Conservation (phyloP, 331 rosid genomes). For the Acacia concinna region DNA sequence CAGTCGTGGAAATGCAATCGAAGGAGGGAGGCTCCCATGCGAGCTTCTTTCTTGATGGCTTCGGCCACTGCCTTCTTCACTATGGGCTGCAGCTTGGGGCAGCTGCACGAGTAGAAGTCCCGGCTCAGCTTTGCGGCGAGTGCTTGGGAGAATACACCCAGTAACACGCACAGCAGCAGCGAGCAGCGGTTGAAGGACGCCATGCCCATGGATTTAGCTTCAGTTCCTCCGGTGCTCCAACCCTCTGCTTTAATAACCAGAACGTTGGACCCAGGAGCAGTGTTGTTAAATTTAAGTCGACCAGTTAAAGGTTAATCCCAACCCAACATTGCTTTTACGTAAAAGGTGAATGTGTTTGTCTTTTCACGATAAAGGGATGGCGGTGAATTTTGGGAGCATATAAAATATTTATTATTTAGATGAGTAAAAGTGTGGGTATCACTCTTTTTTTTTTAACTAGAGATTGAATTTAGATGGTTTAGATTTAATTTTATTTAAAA, state of each 20-base stretch:
- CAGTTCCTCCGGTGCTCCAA: background rate
- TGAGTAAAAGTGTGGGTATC: too few relatives aligned
- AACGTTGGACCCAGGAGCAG: background rate
- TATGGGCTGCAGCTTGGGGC: slow-evolving; percentile 40
- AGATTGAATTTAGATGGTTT: too few relatives aligned
- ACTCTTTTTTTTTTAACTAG: too few relatives aligned
- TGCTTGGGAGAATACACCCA: slow-evolving; percentile 21
- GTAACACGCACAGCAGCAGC: slow-evolving; percentile 19
- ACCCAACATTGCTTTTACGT: slow-evolving; percentile 27
- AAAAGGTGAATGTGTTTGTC: background rate
- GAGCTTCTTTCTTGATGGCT: slow-evolving; percentile 42
- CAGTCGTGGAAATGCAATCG: slow-evolving; percentile 60
- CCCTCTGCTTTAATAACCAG: slow-evolving; percentile 25
- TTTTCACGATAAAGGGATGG: slow-evolving; percentile 5
- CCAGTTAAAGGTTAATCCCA: background rate
- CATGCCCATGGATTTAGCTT: slow-evolving; percentile 51
- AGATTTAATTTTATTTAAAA: too few relatives aligned
- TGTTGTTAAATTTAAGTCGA: background rate
- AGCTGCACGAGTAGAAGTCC: slow-evolving; percentile 35
- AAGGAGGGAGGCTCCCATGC: slow-evolving; percentile 56
- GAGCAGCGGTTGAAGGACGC: slow-evolving; percentile 29
- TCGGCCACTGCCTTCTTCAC: slow-evolving; percentile 36
- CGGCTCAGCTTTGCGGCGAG: slow-evolving; percentile 21
- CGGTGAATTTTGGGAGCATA: too few relatives aligned
- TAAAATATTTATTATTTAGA: too few relatives aligned